phyloP scores from a whole-genome alignment of 2,329 filamentous ascomycete genomes.

The Nothopassalora personata region DNA sequence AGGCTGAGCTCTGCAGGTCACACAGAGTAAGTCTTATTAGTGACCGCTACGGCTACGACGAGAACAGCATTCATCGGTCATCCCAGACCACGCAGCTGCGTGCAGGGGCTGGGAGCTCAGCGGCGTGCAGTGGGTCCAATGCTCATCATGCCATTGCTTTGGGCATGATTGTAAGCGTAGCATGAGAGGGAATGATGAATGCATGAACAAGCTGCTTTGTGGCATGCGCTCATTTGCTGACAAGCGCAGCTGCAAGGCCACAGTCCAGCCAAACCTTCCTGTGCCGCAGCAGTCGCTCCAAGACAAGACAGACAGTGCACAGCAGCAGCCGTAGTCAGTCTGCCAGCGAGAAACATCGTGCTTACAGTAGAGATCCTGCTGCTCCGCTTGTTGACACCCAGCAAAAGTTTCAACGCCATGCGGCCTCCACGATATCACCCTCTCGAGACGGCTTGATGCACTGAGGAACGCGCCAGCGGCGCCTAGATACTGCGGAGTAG shows the following conservation, averaged over 20 bases:
- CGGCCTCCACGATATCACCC: neutral
- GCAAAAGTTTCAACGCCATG: neutral
- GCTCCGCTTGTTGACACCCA: neutral
- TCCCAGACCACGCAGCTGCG: neutral
- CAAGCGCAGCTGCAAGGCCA: conserved; percentile 10
- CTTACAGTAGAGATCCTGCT: neutral
- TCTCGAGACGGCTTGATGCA: neutral
- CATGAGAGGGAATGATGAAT: neutral
- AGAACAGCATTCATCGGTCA: conserved; percentile 10
- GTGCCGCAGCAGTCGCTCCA: neutral
- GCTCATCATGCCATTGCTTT: conserved; percentile 9
- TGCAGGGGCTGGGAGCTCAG: neutral
- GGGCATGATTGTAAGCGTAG: no score
- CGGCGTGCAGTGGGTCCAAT: conserved; percentile 6
- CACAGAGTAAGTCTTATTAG: no score
- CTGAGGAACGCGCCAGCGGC: conserved; percentile 7
- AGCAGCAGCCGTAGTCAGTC: neutral
- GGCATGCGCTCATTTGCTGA: conserved; percentile 25
- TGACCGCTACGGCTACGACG: conserved; percentile 23
- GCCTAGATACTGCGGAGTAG: conserved; percentile 5
- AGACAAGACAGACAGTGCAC: neutral
- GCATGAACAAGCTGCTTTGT: conserved; percentile 24
- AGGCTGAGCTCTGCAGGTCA: conserved; percentile 12
- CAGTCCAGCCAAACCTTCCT: conserved; percentile 6
- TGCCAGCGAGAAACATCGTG: neutral